Conservation (phyloP, 441 rosid species). For the Erodium texanum region DNA sequence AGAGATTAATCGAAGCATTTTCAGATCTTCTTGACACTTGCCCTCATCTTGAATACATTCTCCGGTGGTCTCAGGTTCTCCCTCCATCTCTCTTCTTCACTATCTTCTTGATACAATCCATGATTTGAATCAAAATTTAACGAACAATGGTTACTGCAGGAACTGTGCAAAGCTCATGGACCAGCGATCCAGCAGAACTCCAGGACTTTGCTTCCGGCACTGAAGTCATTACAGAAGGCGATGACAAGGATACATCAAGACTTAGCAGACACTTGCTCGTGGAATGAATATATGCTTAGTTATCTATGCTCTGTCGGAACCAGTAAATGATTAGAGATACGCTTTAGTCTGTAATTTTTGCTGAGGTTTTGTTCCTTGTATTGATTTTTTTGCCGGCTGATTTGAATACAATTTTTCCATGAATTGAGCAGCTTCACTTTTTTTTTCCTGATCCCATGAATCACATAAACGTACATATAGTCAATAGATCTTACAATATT, state of each 20-base stretch:
- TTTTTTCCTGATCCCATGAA: too few relatives aligned
- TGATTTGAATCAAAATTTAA: too few relatives aligned
- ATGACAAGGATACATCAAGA: conserved; percentile 83
- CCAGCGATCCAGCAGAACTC: conserved; percentile 67
- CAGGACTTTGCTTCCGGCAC: conserved; percentile 67
- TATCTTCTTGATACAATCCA: too few relatives aligned
- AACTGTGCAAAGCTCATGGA: conserved; percentile 76
- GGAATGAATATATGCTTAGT: conserved; percentile 75
- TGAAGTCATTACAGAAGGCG: conserved; percentile 78
- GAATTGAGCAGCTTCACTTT: too few relatives aligned
- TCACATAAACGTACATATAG: too few relatives aligned
- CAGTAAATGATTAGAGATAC: conserved; percentile 17
- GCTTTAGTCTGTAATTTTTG: too few relatives aligned
- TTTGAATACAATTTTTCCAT: too few relatives aligned
- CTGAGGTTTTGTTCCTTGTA: too few relatives aligned
- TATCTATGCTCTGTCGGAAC: conserved; percentile 57
- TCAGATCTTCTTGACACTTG: conserved; percentile 77
- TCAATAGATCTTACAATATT: too few relatives aligned
- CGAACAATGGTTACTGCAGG: conserved; percentile 32
- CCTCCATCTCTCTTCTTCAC: neutral
- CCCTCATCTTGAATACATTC: conserved; percentile 83
- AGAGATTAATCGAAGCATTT: conserved; percentile 71
- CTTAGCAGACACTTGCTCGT: conserved; percentile 80
- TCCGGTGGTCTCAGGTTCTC: conserved; percentile 84
- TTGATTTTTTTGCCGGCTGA: too few relatives aligned